Conservation (phyloP, 176 grass and related monocot species). For the Secale cereale region DNA sequence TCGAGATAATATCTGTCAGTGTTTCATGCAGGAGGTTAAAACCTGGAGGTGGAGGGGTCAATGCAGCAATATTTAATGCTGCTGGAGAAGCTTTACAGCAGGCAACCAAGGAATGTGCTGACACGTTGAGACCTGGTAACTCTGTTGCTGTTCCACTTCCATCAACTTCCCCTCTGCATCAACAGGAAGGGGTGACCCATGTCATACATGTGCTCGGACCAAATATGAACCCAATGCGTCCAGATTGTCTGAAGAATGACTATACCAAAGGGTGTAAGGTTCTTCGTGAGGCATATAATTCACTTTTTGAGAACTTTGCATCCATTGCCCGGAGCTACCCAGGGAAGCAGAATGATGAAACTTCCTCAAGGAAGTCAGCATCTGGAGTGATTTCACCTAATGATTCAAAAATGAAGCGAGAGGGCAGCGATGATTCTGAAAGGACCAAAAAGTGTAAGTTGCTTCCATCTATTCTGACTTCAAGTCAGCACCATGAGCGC, state of each 20-base stretch:
- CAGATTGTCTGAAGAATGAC: slow-evolving; percentile 81
- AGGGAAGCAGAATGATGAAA: slow-evolving; percentile 16
- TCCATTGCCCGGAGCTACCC: slow-evolving; percentile 27
- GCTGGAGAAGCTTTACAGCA: slow-evolving; percentile 67
- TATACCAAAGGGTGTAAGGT: slow-evolving; percentile 76
- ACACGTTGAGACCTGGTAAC: slow-evolving; percentile 64
- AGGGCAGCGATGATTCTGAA: slow-evolving; percentile 25
- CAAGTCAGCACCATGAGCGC: slow-evolving; percentile 23
- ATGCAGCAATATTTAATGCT: slow-evolving; percentile 83
- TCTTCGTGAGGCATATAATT: slow-evolving; percentile 72
- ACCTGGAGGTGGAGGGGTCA: slow-evolving; percentile 94
- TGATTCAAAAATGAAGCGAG: slow-evolving; percentile 51
- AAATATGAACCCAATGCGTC: slow-evolving; percentile 96
- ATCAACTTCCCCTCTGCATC: slow-evolving; percentile 57
- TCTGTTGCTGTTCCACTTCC: slow-evolving; percentile 70
- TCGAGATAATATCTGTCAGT: slow-evolving; percentile 13
- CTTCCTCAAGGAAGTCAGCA: slow-evolving; percentile 19
- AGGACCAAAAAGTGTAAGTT: slow-evolving; percentile 70
- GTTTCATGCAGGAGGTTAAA: slow-evolving; percentile 67
- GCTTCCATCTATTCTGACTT: background rate
- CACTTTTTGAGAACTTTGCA: slow-evolving; percentile 75
- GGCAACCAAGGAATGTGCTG: slow-evolving; percentile 66
- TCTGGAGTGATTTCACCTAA: slow-evolving; percentile 6
- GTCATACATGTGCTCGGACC: slow-evolving; percentile 95
- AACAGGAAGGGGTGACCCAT: slow-evolving; percentile 80